These are phyloP conservation scores for Mycocentrospora acerina DNA, from an alignment of 2,329 filamentous ascomycete species.

Conservation along the genomic window DNA sequence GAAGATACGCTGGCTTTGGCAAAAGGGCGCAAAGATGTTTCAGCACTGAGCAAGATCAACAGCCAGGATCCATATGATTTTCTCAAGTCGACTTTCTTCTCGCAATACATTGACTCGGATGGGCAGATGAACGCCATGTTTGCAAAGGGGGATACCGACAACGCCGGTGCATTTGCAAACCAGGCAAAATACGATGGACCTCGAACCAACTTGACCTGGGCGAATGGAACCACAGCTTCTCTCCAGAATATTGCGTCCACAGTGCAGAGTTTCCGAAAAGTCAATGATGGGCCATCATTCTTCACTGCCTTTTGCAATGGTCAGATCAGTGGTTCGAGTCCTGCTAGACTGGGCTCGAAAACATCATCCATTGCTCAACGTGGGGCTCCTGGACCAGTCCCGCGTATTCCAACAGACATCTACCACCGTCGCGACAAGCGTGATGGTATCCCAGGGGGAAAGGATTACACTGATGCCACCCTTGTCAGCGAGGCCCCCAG, in stretches of 20 bases:
- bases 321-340: constrained; percentile 1
- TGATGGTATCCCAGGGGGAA: constrained; percentile 8
- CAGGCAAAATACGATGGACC: constrained; percentile 23
- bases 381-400: constrained; percentile 10
- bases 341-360: constrained; percentile 8
- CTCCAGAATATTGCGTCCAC: constrained; percentile 22
- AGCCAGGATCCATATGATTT: constrained; percentile 27
- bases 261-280: constrained; percentile 21
- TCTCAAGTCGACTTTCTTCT: constrained; percentile 17
- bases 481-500: constrained; percentile 16
- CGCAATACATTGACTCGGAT: constrained; percentile 26
- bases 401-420: constrained; percentile 24
- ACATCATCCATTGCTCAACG: constrained; percentile 6
- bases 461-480: constrained; percentile 8
- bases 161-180: constrained; percentile 15
- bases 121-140: constrained; percentile 24
- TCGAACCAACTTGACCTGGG: constrained; percentile 31
- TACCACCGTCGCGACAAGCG: constrained; percentile 22
- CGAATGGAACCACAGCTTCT: constrained; percentile 26
- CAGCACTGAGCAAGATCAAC: constrained; percentile 30
- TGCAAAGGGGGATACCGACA: constrained; percentile 24
- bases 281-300: constrained; percentile 40
- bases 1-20: constrained; percentile 20
- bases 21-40: constrained; percentile 17
- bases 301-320: constrained; percentile 39